phyloP scores from a whole-genome alignment of 768 basidiomycete genomes.

The Galerina sulciceps region DNA sequence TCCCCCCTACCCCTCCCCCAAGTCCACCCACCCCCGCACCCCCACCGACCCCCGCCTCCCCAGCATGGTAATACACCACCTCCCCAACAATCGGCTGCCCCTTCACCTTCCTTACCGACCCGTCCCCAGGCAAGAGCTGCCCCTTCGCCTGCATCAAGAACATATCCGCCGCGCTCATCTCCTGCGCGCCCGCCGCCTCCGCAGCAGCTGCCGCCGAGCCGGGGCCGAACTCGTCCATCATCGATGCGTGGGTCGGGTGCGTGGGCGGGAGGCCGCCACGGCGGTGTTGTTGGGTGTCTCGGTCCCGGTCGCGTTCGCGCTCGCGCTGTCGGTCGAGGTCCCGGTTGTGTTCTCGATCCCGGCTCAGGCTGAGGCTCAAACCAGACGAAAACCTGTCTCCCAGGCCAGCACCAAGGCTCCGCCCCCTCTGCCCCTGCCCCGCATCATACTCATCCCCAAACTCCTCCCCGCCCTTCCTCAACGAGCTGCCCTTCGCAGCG shows the following conservation, averaged over 20 bases:
- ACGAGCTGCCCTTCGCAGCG: slow-evolving; percentile 32
- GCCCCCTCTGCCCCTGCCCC: too few relatives aligned
- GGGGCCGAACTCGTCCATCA: slow-evolving; percentile 35
- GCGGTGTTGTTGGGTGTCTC: too few relatives aligned
- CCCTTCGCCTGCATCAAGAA: slow-evolving; percentile 66
- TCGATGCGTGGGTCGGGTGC: too few relatives aligned
- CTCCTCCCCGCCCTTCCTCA: slow-evolving; percentile 31
- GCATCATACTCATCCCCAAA: slow-evolving; percentile 38
- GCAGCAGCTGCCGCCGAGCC: slow-evolving; percentile 26
- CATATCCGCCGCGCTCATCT: slow-evolving; percentile 66
- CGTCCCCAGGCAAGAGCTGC: slow-evolving; percentile 45
- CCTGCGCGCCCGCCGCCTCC: slow-evolving; percentile 19
- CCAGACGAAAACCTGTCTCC: slow-evolving; percentile 10
- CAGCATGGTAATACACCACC: slow-evolving; percentile 32
- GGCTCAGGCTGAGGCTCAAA: slow-evolving; percentile 15
- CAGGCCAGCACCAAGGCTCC: slow-evolving; percentile 9
- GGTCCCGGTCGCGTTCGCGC: too few relatives aligned
- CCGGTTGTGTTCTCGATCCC: slow-evolving; percentile 23
- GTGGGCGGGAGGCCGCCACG: too few relatives aligned
- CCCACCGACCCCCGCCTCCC: too few relatives aligned
- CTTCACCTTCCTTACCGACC: slow-evolving; percentile 32
- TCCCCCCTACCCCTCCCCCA: too few relatives aligned
- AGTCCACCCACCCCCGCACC: too few relatives aligned
- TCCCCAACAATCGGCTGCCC: slow-evolving; percentile 32
- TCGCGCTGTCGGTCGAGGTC: too few relatives aligned